A percentile compares a stretch with the other conserved stretches of the same genome.
phyloP scores from a whole-genome alignment of 129 eudicot genomes.

The Flaveria brownii region DNA sequence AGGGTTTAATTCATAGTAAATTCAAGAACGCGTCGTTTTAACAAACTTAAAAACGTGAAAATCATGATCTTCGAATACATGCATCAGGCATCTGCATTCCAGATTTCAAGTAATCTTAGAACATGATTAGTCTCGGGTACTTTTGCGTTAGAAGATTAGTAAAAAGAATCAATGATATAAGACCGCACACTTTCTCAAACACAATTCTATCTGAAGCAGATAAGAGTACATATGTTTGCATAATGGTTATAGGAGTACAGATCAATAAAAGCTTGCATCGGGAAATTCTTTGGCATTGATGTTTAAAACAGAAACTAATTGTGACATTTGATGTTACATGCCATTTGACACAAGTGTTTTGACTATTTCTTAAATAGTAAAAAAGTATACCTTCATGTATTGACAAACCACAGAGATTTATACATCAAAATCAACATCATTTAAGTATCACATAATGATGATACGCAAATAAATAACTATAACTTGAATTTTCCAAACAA shows the following conservation, averaged over 20 bases:
- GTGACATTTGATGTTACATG: background rate
- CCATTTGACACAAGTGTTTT: background rate
- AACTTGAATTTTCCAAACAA: background rate
- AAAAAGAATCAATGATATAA: too few relatives aligned
- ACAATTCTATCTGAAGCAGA: background rate
- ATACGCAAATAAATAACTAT: background rate
- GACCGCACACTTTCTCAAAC: background rate
- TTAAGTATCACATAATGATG: background rate
- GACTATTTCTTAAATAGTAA: too few relatives aligned
- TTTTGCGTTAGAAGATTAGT: too few relatives aligned
- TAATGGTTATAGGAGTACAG: background rate
- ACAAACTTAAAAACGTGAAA: background rate
- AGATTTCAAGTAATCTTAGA: background rate
- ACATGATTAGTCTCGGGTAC: background rate
- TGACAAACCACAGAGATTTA: background rate
- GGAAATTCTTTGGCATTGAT: background rate
- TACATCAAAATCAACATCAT: slow-evolving; percentile 12
- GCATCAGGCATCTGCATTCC: background rate
- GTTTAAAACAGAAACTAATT: background rate
- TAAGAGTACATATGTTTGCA: background rate
- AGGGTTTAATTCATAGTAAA: background rate
- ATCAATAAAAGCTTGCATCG: background rate
- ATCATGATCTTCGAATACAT: background rate
- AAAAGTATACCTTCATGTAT: background rate
- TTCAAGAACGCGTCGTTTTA: background rate